These are phyloP conservation scores for Mycena capillaripes DNA, from an alignment of 768 basidiomycete species.

Conservation along the genomic window DNA sequence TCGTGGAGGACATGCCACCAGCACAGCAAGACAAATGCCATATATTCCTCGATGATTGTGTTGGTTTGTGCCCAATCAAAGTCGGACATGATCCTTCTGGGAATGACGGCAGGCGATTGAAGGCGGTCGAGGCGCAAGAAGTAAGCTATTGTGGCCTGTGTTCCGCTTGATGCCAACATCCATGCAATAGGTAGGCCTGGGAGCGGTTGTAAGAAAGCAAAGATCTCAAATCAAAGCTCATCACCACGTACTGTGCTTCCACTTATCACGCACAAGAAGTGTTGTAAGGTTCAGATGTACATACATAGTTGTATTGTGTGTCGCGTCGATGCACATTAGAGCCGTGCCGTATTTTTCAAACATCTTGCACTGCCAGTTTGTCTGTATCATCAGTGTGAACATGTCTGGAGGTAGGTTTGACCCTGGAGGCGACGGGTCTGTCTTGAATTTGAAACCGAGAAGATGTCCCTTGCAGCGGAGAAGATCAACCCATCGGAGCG, in stretches of 20 bases:
- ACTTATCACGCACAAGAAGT: constrained; percentile 2
- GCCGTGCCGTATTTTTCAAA: constrained; percentile 10
- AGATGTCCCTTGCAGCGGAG: background rate
- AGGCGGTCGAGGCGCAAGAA: constrained; percentile 27
- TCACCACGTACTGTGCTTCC: background rate
- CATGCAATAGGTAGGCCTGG: constrained; percentile 37
- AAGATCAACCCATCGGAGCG: too few species aligned
- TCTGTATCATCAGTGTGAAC: constrained; percentile 24
- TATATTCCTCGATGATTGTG: background rate
- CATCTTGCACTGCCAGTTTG: constrained; percentile 15
- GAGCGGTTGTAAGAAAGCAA: background rate
- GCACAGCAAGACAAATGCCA: constrained; percentile 36
- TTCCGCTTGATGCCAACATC: constrained; percentile 40
- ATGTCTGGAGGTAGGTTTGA: constrained; percentile 10
- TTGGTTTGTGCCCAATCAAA: constrained; percentile 30
- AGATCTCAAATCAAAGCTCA: background rate
- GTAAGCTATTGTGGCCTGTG: constrained; percentile 35
- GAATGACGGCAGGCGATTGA: background rate
- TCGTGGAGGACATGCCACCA: constrained; percentile 51
- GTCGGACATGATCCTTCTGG: constrained; percentile 14
- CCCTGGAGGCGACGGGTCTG: constrained; percentile 9
- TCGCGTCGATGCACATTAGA: constrained; percentile 26
- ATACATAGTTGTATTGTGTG: constrained; percentile 29
- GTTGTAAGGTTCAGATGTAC: constrained; percentile 22
- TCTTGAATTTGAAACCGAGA: constrained; percentile 5